Evolutionary conservation across 2,329 filamentous ascomycete genomes (phyloP).

Genomic region (Microcyclospora tardicrescens): DNA sequence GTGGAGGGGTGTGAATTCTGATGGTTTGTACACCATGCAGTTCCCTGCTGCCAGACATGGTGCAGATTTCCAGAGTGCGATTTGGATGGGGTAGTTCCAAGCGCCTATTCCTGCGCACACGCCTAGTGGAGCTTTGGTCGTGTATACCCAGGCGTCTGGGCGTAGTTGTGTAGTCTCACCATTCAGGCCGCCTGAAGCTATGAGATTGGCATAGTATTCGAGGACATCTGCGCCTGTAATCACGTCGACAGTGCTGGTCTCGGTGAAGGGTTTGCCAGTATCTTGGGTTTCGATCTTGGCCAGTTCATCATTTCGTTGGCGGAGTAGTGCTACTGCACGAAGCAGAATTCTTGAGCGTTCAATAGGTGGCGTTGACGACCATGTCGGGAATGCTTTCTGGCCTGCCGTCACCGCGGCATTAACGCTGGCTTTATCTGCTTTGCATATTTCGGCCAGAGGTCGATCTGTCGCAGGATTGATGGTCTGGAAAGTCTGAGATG

Average conservation of each 20-base stretch:
- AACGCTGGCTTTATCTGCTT: constrained; percentile 47
- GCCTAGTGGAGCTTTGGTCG: constrained; percentile 66
- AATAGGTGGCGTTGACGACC: constrained; percentile 64
- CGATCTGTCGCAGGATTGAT: constrained; percentile 61
- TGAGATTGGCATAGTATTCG: constrained; percentile 72
- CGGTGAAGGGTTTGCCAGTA: constrained; percentile 73
- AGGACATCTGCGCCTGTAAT: constrained; percentile 73
- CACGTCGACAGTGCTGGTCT: constrained; percentile 74
- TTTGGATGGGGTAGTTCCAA: constrained; percentile 89
- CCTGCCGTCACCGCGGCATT: constrained; percentile 62
- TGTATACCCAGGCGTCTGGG: constrained; percentile 68
- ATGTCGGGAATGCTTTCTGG: constrained; percentile 56
- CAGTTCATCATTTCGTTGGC: constrained; percentile 64
- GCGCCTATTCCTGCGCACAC: constrained; percentile 80
- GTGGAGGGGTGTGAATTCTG: constrained; percentile 77
- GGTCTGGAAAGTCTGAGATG: constrained; percentile 51
- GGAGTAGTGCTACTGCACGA: constrained; percentile 59
- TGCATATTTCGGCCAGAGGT: constrained; percentile 52
- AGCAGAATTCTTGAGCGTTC: constrained; percentile 67
- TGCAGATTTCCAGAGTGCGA: constrained; percentile 80
- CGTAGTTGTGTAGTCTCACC: constrained; percentile 66
- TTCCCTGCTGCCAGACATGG: constrained; percentile 77
- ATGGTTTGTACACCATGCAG: constrained; percentile 84
- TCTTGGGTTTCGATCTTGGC: constrained; percentile 70
- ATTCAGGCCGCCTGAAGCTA: constrained; percentile 65